A percentile compares a stretch with the other conserved stretches of the same genome.
Conservation (phyloP, 495 filamentous ascomycete species). For the Aspergillus cristatus region DNA sequence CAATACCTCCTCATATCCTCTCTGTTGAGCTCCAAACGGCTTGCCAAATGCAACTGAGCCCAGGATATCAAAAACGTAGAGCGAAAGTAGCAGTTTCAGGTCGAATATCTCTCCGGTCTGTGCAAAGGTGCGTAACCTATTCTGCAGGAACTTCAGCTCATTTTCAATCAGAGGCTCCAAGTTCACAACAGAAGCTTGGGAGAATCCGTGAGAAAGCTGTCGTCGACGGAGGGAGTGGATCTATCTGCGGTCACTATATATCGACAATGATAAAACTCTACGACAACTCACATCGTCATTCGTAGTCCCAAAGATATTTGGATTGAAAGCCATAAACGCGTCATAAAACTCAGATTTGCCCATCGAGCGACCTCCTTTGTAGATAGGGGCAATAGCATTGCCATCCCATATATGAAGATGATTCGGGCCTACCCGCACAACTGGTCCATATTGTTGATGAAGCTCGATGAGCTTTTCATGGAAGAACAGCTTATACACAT, state of each 20-base stretch:
- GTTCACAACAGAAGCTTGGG: background rate
- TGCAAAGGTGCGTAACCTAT: background rate
- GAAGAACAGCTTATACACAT: background rate
- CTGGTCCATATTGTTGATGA: conserved; percentile 24
- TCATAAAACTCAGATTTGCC: background rate
- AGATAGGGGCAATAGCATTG: background rate
- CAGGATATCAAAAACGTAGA: background rate
- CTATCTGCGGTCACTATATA: background rate
- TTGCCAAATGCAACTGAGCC: background rate
- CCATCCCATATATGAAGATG: conserved; percentile 11
- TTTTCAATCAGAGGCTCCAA: background rate
- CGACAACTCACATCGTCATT: background rate
- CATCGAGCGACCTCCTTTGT: background rate
- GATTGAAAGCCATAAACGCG: background rate
- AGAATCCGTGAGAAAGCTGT: background rate
- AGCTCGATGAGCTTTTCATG: conserved; percentile 2
- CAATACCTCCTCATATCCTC: background rate
- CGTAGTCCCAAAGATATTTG: background rate
- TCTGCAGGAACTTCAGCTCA: background rate
- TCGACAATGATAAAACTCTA: background rate
- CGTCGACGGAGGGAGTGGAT: background rate
- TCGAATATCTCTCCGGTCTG: background rate
- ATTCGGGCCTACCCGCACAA: conserved; percentile 26
- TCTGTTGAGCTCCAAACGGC: background rate
- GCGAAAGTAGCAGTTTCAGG: background rate